Conservation (phyloP, 176 grass and related monocot species). For the Metroxylon sagu region DNA sequence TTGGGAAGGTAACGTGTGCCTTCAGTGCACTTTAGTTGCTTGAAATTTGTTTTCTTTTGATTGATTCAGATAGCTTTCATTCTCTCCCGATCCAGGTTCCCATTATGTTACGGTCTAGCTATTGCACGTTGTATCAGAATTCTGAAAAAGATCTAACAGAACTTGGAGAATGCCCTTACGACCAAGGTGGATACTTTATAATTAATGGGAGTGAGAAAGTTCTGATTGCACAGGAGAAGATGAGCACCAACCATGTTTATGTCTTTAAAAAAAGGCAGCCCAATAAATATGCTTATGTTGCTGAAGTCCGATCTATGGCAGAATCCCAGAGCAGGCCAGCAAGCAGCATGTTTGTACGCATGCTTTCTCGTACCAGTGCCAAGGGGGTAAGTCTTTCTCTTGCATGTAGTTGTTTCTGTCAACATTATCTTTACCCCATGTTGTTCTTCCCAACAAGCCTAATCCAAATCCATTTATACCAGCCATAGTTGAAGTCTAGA, state of each 20-base stretch:
- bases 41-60: slow-evolving; percentile 16
- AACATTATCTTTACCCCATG: no score
- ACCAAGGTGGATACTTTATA: slow-evolving; percentile 95
- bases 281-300: slow-evolving; percentile 92
- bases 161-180: slow-evolving; percentile 92
- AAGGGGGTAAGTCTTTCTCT: slow-evolving; percentile 63
- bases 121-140: slow-evolving; percentile 81
- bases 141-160: slow-evolving; percentile 95
- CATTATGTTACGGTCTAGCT: slow-evolving; percentile 93
- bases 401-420: no score
- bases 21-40: neutral
- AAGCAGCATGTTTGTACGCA: slow-evolving; percentile 95
- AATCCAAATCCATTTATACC: no score
- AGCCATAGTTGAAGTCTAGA: no score
- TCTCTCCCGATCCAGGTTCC: slow-evolving; percentile 42
- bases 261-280: slow-evolving; percentile 99
- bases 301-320: slow-evolving; percentile 88
- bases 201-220: slow-evolving; percentile 98
- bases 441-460: no score
- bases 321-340: slow-evolving; percentile 93
- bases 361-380: slow-evolving; percentile 87
- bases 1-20: slow-evolving; percentile 59
- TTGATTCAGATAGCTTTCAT: slow-evolving; percentile 5
- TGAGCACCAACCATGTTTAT: slow-evolving; percentile 99
- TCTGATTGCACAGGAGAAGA: slow-evolving; percentile 97